Base-by-base conservation (phyloP, 345 rosid genomes). In the Conringia planisiliqua region DNA sequence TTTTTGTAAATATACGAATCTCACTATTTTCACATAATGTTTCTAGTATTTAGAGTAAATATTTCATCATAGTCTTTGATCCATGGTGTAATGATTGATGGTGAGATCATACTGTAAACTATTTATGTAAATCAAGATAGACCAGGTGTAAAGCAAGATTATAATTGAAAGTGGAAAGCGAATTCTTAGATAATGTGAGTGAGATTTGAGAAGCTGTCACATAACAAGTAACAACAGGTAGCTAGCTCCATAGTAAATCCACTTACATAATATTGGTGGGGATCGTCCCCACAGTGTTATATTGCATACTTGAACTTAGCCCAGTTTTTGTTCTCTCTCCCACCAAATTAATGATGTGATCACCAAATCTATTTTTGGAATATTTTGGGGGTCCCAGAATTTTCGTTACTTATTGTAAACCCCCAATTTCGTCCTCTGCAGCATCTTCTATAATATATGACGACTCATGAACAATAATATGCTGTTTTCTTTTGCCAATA, bases 311-410 rank as follows among this genome's bases (percentile, higher is more conserved):
- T 75, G 73, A 75, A 75, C 40, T 38, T 59, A 48, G 38, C 62
- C 73, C 10, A 20, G 17, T 10, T 75, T 67, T 51, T 59, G 22
- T 46, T 66, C 24, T 58, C 9, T 29, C 44, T 74, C 10, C 40
- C 44, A 66, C 68, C 73, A 54, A 58, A 62, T 42, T 40, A 26
- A 66, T 74, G 72, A 74, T 58, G 78, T 74, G 67, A 58, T 58
- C 26, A 24, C 54, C 73, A 75, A 67, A 75, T 75, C 73, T 67
- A 60, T 67, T 47, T 74, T 39, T 59, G 68, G 78, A 75, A 67
- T 75, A 75, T 75, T 48, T 74, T 59, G 13, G 78, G 78, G 62
- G 3, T 61, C 73, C 73, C 73, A 20, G 18, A 48, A 18, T 67
- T 46, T 60, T 59, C 68, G 59, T 51, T 16, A 27, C 54, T 66